Conservation (phyloP, 208 protist species). For the Vickermania ingenoplastis region DNA sequence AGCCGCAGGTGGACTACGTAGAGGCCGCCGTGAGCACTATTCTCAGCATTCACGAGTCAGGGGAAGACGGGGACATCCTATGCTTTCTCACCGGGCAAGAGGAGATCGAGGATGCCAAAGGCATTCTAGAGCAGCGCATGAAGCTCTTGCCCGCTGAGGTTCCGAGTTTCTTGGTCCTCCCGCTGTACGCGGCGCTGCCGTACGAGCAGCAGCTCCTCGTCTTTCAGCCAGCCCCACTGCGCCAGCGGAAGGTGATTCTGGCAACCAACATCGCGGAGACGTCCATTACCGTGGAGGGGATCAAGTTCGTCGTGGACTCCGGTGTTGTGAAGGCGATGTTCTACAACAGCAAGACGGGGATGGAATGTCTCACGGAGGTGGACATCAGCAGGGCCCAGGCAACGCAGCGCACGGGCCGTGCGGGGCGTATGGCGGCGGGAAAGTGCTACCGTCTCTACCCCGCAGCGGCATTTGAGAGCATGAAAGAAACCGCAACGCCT, state of each 20-base stretch:
- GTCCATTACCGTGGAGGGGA: constrained; percentile 98
- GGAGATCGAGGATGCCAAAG: constrained; percentile 84
- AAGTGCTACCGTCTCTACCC: constrained; percentile 99
- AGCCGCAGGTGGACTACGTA: constrained; percentile 96
- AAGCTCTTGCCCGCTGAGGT: constrained; percentile 56
- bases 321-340: constrained; percentile 97
- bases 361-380: constrained; percentile 94
- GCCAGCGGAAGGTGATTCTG: constrained; percentile 92
- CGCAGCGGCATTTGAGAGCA: constrained; percentile 88
- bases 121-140: constrained; percentile 67
- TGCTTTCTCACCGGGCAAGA: constrained; percentile 98
- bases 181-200: constrained; percentile 94
- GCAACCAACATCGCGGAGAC: constrained; percentile 99
- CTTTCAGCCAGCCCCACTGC: constrained; percentile 89
- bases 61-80: constrained; percentile 97
- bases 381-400: constrained; percentile 92
- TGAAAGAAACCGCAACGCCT: constrained; percentile 93
- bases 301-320: constrained; percentile 98
- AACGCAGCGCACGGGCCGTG: constrained; percentile 95
- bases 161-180: constrained; percentile 59
- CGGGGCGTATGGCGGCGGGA: constrained; percentile 93
- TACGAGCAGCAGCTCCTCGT: constrained; percentile 95
- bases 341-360: constrained; percentile 95
- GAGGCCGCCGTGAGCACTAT: constrained; percentile 95
- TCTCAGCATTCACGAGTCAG: constrained; percentile 95